Percentiles rank a stretch among this genome's conserved stretches.
Evolutionary conservation across 345 rosid species (phyloP).

Genomic region (Brassica carinata): DNA sequence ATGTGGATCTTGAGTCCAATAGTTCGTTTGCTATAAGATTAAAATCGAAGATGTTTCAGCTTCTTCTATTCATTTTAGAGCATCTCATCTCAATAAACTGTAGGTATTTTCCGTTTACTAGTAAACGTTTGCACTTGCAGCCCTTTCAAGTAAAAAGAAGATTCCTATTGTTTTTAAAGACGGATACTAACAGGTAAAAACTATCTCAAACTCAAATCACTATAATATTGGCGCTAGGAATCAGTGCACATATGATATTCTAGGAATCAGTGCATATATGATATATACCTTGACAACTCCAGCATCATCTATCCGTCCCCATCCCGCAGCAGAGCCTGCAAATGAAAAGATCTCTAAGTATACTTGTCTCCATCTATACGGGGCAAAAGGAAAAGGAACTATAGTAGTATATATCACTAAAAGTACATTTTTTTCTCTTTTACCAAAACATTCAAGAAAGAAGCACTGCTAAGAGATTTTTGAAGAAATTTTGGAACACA

Average conservation of each 20-base stretch:
- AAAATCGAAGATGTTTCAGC: constrained; percentile 8
- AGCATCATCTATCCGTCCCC: constrained; percentile 94
- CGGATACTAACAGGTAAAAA: constrained; percentile 2
- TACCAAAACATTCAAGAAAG: constrained; percentile 14
- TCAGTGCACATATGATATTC: background rate
- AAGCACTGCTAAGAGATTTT: background rate
- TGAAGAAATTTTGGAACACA: constrained; percentile 1
- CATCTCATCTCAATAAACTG: background rate
- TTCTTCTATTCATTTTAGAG: constrained; percentile 8
- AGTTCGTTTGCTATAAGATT: background rate
- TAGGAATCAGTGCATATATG: background rate
- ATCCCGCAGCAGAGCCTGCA: constrained; percentile 94
- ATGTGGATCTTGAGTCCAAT: background rate
- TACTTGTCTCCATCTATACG: constrained; percentile 6
- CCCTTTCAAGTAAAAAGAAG: no score
- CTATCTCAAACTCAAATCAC: background rate
- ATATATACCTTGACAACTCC: constrained; percentile 85
- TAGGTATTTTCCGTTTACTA: background rate
- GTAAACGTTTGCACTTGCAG: background rate
- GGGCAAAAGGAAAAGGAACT: background rate
- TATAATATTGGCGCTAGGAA: background rate
- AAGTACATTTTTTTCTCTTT: background rate
- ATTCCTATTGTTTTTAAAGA: no score
- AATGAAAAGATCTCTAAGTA: constrained; percentile 19
- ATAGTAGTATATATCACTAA: constrained; percentile 6